These are phyloP conservation scores for Sporobolomyces phaffii DNA, from an alignment of 768 basidiomycete genomes.

Conservation along the genomic window DNA sequence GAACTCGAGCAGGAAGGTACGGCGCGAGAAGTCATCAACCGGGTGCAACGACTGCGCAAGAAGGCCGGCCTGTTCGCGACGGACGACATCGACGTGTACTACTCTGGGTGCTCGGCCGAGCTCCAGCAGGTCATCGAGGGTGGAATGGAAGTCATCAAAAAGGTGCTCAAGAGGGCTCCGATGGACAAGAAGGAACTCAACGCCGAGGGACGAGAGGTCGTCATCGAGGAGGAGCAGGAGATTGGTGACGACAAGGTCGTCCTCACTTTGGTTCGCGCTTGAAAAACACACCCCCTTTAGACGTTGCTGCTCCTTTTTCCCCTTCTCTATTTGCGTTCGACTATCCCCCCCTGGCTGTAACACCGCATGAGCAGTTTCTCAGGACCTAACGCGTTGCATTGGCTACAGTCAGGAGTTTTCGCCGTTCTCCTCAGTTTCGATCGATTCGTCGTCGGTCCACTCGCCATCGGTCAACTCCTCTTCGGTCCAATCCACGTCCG, in stretches of 20 bases:
- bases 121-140: conserved; percentile 58
- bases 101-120: conserved; percentile 65
- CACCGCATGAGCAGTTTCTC: too few species aligned
- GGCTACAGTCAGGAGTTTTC: too few species aligned
- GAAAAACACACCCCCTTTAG: not conserved
- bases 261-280: conserved; percentile 37
- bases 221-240: conserved; percentile 37
- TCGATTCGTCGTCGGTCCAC: too few species aligned
- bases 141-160: conserved; percentile 31
- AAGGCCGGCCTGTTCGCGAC: conserved; percentile 91
- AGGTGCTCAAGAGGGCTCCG: conserved; percentile 40
- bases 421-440: too few species aligned
- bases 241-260: conserved; percentile 36
- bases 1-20: conserved; percentile 83
- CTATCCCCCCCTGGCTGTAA: too few species aligned
- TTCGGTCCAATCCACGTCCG: too few species aligned
- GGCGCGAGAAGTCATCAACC: conserved; percentile 80
- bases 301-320: not conserved
- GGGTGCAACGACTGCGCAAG: conserved; percentile 90
- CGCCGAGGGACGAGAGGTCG: conserved; percentile 9
- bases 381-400: too few species aligned
- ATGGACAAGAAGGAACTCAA: conserved; percentile 24
- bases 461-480: too few species aligned
- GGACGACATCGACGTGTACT: conserved; percentile 85
- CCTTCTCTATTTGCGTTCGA: too few species aligned